These are phyloP conservation scores for Aspergillus steynii DNA, from an alignment of 495 filamentous ascomycete genomes.

Conservation along the genomic window DNA sequence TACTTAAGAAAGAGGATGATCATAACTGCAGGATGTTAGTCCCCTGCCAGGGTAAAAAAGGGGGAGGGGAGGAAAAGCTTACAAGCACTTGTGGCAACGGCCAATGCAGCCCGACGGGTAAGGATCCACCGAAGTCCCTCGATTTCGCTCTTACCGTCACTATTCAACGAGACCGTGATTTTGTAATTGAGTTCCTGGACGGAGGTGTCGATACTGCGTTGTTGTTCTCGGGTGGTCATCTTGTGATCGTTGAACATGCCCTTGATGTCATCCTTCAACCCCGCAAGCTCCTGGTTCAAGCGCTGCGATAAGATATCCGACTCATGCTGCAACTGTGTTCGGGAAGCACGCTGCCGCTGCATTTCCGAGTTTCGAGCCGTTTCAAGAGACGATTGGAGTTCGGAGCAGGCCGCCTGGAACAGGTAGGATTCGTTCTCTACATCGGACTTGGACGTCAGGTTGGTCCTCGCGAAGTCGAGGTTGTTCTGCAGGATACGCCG, in stretches of 20 bases:
- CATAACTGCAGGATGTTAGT: constrained; percentile 43
- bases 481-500: constrained; percentile 73
- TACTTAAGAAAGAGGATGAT: constrained; percentile 49
- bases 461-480: constrained; percentile 72
- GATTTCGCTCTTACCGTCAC: constrained; percentile 85
- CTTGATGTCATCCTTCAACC: constrained; percentile 85
- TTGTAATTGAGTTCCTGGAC: constrained; percentile 94
- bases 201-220: constrained; percentile 75
- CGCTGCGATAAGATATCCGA: constrained; percentile 86
- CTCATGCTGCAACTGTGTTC: constrained; percentile 85
- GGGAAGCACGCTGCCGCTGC: constrained; percentile 73
- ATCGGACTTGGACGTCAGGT: constrained; percentile 74
- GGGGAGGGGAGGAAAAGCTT: constrained; percentile 15
- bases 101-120: constrained; percentile 80
- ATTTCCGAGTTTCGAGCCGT: constrained; percentile 50
- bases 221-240: constrained; percentile 85
- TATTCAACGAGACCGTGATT: constrained; percentile 82
- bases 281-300: constrained; percentile 74
- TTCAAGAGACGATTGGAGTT: constrained; percentile 80
- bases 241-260: constrained; percentile 96
- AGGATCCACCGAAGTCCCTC: constrained; percentile 90
- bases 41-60: background rate
- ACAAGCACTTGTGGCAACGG: constrained; percentile 58
- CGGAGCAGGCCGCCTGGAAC: constrained; percentile 90
- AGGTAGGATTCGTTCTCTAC: constrained; percentile 89